These are phyloP conservation scores for Penicillium crystallinum DNA, from an alignment of 495 filamentous ascomycete species.

Conservation along the genomic window DNA sequence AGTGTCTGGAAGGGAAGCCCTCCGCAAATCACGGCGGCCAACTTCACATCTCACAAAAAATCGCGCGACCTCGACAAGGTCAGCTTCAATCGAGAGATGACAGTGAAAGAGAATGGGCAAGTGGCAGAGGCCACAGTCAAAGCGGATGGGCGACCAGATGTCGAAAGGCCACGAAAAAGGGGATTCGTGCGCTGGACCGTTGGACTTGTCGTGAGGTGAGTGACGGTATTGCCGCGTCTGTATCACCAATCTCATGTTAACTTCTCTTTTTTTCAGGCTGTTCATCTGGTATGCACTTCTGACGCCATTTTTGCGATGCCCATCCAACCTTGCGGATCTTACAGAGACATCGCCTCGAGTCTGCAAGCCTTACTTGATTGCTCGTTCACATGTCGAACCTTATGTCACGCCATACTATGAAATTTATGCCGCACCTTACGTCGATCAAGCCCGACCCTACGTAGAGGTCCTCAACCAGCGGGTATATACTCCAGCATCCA, in stretches of 20 bases:
- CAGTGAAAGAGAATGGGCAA: constrained; percentile 27
- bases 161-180: constrained; percentile 20
- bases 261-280: constrained; percentile 46
- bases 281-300: constrained; percentile 80
- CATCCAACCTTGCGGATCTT: constrained; percentile 59
- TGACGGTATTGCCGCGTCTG: neutral
- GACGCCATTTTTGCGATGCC: constrained; percentile 78
- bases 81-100: constrained; percentile 18
- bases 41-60: constrained; percentile 8
- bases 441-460: constrained; percentile 72
- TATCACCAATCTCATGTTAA: neutral
- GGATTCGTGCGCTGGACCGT: constrained; percentile 47
- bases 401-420: constrained; percentile 85
- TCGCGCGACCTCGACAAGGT: constrained; percentile 7
- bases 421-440: constrained; percentile 73
- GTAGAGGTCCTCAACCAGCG: constrained; percentile 58
- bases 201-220: constrained; percentile 59
- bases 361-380: constrained; percentile 77
- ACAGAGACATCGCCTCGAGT: constrained; percentile 67
- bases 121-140: constrained; percentile 18
- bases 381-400: constrained; percentile 63
- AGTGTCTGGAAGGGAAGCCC: constrained; percentile 1
- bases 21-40: neutral
- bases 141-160: constrained; percentile 4
- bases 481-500: constrained; percentile 61